These are phyloP conservation scores for Pleurozium schreberi DNA, from an alignment of 225 moss, liverwort and hornwort genomes.

Conservation along the genomic window DNA sequence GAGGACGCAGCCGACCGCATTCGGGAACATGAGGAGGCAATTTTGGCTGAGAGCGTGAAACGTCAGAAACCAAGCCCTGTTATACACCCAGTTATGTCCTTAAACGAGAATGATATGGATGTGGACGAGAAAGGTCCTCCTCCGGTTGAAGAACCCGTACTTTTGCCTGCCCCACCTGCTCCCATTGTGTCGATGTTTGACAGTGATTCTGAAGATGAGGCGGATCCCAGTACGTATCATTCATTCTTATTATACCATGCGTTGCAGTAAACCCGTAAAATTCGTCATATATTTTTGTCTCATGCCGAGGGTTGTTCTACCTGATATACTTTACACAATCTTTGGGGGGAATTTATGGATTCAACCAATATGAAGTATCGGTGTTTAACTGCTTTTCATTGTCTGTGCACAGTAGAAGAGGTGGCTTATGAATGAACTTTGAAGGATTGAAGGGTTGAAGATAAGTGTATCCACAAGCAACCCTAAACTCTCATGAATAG, in stretches of 20 bases:
- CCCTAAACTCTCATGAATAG: background rate
- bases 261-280: background rate
- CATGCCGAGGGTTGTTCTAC: background rate
- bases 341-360: background rate
- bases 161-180: constrained; percentile 13
- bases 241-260: background rate
- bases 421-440: background rate
- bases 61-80: constrained; percentile 61
- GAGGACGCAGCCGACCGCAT: constrained; percentile 71
- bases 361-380: background rate
- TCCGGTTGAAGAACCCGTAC: constrained; percentile 10
- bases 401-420: constrained; percentile 7
- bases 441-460: background rate
- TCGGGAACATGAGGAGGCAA: constrained; percentile 60
- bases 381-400: background rate
- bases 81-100: background rate
- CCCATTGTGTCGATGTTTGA: constrained; percentile 43
- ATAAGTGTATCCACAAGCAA: too few species aligned
- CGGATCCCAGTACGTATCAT: constrained; percentile 38
- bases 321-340: background rate
- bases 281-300: background rate
- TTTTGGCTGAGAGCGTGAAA: constrained; percentile 29
- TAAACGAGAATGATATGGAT: constrained; percentile 37
- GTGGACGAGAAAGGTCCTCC: constrained; percentile 34
- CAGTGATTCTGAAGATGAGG: constrained; percentile 73